phyloP scores from a whole-genome alignment of 495 filamentous ascomycete genomes.

The Chaetomium tenue region DNA sequence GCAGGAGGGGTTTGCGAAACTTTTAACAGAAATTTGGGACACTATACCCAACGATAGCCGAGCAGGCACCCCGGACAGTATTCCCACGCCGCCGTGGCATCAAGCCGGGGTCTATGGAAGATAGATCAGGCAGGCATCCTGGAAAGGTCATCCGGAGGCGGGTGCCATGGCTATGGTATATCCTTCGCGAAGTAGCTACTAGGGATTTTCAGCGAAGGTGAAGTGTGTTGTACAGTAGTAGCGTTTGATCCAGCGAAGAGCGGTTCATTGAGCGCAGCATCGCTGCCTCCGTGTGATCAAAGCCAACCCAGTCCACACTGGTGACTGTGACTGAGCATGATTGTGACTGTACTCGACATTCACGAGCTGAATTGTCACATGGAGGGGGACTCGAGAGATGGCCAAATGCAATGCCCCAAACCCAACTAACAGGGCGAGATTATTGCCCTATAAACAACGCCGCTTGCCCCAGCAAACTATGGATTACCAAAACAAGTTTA shows the following conservation, averaged over 20 bases:
- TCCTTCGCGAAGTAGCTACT: constrained; percentile 14
- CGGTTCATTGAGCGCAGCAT: constrained; percentile 13
- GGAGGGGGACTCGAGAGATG: background rate
- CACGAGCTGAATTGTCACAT: background rate
- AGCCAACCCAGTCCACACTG: background rate
- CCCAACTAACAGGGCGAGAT: background rate
- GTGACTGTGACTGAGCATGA: background rate
- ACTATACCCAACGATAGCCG: too few relatives aligned
- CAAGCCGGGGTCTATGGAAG: too few relatives aligned
- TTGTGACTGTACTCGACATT: too few relatives aligned
- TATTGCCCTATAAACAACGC: background rate
- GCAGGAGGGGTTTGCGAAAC: too few relatives aligned
- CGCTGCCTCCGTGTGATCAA: constrained; percentile 7
- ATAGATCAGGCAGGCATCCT: too few relatives aligned
- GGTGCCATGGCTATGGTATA: constrained; percentile 9
- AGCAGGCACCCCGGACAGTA: too few relatives aligned
- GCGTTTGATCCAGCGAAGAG: constrained; percentile 7
- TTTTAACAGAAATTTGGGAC: too few relatives aligned
- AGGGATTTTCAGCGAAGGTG: constrained; percentile 4
- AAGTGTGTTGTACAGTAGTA: constrained; percentile 18
- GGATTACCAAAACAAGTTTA: constrained; percentile 10
- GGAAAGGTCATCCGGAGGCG: background rate
- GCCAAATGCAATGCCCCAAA: background rate
- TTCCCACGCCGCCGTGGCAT: too few relatives aligned
- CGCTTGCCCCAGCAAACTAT: background rate